Conservation (phyloP, 2,329 filamentous ascomycete species). For the Pseudogymnoascus sp. region DNA sequence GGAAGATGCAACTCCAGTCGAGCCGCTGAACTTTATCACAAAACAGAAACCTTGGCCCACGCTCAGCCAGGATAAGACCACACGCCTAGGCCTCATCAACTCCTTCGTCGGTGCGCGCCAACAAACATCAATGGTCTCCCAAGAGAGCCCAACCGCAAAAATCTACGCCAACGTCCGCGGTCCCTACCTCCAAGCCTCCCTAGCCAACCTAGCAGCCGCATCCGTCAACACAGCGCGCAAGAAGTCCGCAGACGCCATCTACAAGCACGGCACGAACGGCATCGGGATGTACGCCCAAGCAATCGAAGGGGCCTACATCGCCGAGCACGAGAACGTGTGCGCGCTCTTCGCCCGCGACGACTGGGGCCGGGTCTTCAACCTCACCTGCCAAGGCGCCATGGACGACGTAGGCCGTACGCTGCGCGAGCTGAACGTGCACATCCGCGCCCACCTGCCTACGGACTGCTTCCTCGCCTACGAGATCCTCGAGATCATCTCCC, state of each 20-base stretch:
- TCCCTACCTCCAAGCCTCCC: slow-evolving; percentile 71
- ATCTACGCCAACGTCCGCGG: slow-evolving; percentile 82
- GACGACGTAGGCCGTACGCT: slow-evolving; percentile 78
- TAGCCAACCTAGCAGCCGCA: slow-evolving; percentile 81
- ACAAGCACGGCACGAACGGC: slow-evolving; percentile 80
- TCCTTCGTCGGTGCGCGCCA: slow-evolving; percentile 59
- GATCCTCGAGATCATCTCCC: slow-evolving; percentile 81
- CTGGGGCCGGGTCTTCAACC: slow-evolving; percentile 69
- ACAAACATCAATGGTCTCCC: slow-evolving; percentile 35
- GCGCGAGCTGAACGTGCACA: slow-evolving; percentile 80
- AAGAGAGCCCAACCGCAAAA: slow-evolving; percentile 63
- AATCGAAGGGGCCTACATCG: slow-evolving; percentile 76
- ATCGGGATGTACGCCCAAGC: slow-evolving; percentile 83
- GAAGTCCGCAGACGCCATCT: slow-evolving; percentile 70
- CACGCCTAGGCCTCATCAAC: slow-evolving; percentile 71
- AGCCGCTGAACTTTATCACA: slow-evolving; percentile 86
- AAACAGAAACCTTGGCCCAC: slow-evolving; percentile 81
- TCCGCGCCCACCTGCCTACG: slow-evolving; percentile 75
- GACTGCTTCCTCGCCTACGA: slow-evolving; percentile 96
- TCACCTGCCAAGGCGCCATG: slow-evolving; percentile 69
- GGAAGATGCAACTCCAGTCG: slow-evolving; percentile 71
- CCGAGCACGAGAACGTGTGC: slow-evolving; percentile 87
- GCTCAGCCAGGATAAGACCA: slow-evolving; percentile 65
- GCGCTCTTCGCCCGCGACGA: slow-evolving; percentile 79
- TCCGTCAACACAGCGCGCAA: slow-evolving; percentile 77